Evolutionary conservation across 176 grass and related monocot species (phyloP), one percentile per base, ranked within the genome.

Genomic region (Elaeis guineensis): DNA sequence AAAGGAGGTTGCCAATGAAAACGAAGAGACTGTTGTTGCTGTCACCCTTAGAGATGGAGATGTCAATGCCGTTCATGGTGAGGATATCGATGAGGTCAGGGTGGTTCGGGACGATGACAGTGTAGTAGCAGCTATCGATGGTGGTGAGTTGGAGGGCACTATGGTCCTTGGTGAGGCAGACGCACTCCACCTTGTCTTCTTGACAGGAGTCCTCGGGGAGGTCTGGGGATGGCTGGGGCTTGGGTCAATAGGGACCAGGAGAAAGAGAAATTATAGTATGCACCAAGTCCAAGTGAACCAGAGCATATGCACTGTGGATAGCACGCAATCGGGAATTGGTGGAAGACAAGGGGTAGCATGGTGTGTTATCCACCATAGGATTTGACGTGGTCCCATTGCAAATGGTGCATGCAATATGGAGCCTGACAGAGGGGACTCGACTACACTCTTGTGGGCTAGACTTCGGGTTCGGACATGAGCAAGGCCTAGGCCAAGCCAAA

Each of bases 81-180:
- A 95, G 77, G 51, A 95, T 95, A 65, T 95, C 91, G 26, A 95
- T 90, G 32, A 96, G 81, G 79, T 96, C 86, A 0, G 91, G 91
- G 58, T 96, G 86, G 49, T 96, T 85, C 35, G 86, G 91, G n/a
- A n/a, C n/a, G 3, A 96, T 66, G 8, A 96, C 75, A 50, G 72
- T 52, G 22, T 86, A 75, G 67, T n/a, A n/a, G n/a, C 78, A 83
- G 61, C 78, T 73, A 52, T 98, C 93, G 11, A 98, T 61, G 51
- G 93, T 73, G 5, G 79, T 89, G 21, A 98, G 79, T 82, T 92
- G 87, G 48, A 98, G 89, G 0, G 83, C 7, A 0, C 79, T 79
- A 19, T 79, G 81, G 19, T 98, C 87, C 72, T 98, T 98, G 52
- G 82, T 68, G 76, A 98, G 92, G 26, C 87, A 77, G 25, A 92